phyloP scores from a whole-genome alignment of 2,329 filamentous ascomycete genomes.

The Sordariomycetes sp. region DNA sequence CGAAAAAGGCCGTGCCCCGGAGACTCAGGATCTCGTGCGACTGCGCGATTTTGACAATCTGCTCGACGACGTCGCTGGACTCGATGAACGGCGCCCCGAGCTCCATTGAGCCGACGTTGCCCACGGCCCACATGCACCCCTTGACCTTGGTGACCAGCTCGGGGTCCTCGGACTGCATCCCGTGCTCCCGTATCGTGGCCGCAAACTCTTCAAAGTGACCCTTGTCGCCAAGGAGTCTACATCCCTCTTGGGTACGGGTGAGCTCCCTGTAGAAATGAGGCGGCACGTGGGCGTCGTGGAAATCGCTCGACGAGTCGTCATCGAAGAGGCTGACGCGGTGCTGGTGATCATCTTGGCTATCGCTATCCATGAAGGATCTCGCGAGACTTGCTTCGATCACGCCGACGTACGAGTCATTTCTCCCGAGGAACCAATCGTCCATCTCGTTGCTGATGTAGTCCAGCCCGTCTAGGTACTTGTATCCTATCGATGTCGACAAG shows the following conservation, averaged over 20 bases:
- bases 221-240: slow-evolving; percentile 77
- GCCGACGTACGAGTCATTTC: slow-evolving; percentile 91
- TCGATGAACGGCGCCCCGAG: slow-evolving; percentile 90
- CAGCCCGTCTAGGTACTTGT: slow-evolving; percentile 90
- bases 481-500: slow-evolving; percentile 88
- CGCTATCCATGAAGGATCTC: slow-evolving; percentile 62
- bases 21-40: slow-evolving; percentile 81
- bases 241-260: slow-evolving; percentile 84
- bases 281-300: slow-evolving; percentile 60
- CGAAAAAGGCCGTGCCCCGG: slow-evolving; percentile 92
- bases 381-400: slow-evolving; percentile 93
- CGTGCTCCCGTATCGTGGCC: slow-evolving; percentile 75
- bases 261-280: slow-evolving; percentile 96
- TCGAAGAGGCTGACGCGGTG: slow-evolving; percentile 45
- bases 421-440: slow-evolving; percentile 98
- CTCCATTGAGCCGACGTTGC: slow-evolving; percentile 97
- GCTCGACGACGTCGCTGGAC: slow-evolving; percentile 73
- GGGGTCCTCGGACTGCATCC: slow-evolving; percentile 69
- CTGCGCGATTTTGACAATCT: slow-evolving; percentile 82
- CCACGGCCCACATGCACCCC: slow-evolving; percentile 92
- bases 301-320: slow-evolving; percentile 31
- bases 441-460: slow-evolving; percentile 99
- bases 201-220: slow-evolving; percentile 95
- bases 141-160: slow-evolving; percentile 90
- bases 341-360: slow-evolving; percentile 44